These are phyloP conservation scores for Botryobasidium botryosum DNA, from an alignment of 768 basidiomycete genomes.

Conservation along the genomic window DNA sequence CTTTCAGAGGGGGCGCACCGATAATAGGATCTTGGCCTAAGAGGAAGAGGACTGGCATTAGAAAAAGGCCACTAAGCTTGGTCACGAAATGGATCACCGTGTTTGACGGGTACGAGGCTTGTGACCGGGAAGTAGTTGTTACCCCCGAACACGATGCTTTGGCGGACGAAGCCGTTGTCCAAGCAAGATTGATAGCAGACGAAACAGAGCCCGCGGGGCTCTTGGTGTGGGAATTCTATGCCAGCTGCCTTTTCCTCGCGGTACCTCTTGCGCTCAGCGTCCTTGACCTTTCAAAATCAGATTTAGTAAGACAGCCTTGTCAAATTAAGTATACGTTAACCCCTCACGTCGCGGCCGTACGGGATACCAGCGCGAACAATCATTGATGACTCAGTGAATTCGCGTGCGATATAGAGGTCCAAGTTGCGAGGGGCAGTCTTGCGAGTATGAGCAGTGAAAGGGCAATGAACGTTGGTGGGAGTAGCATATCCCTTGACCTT, in stretches of 20 bases:
- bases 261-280: no score
- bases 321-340: not conserved
- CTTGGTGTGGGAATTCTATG: no score
- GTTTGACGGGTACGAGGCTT: not conserved
- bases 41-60: not conserved
- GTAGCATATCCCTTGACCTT: not conserved
- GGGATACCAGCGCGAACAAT: slow-evolving; percentile 8
- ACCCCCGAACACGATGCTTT: not conserved
- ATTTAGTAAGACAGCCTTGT: no score
- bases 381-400: not conserved
- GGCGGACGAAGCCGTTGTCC: slow-evolving; percentile 1
- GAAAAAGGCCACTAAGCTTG: not conserved
- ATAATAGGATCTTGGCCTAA: slow-evolving; percentile 5
- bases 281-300: not conserved
- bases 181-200: slow-evolving; percentile 6
- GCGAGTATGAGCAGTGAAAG: slow-evolving; percentile 7
- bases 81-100: not conserved
- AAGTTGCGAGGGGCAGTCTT: slow-evolving; percentile 5
- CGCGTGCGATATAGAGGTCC: not conserved
- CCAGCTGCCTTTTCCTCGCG: not conserved
- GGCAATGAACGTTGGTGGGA: slow-evolving; percentile 4
- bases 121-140: slow-evolving; percentile 3
- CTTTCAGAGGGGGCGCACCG: not conserved
- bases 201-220: slow-evolving; percentile 4
- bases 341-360: slow-evolving; percentile 4